Percentiles rank a stretch among this genome's conserved stretches.
phyloP scores from a whole-genome alignment of 345 rosid genomes.

The Moricandia moricandioides region DNA sequence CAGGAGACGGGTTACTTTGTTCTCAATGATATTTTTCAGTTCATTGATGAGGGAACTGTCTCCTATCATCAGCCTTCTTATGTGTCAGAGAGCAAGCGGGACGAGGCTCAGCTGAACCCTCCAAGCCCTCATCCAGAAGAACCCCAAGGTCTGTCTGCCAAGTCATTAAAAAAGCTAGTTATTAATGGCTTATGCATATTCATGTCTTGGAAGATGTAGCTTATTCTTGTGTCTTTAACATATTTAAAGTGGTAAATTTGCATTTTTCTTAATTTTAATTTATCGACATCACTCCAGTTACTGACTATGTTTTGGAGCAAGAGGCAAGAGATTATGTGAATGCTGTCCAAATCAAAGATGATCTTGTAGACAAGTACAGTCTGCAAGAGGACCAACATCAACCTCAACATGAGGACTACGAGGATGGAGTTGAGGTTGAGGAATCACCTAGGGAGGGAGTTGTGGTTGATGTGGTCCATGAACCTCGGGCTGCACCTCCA shows the following conservation, averaged over 20 bases:
- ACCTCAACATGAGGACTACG: slow-evolving; percentile 57
- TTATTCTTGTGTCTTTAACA: neutral
- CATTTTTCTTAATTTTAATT: neutral
- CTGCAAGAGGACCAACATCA: slow-evolving; percentile 54
- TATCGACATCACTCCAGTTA: slow-evolving; percentile 40
- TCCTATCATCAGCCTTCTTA: slow-evolving; percentile 54
- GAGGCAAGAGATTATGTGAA: slow-evolving; percentile 69
- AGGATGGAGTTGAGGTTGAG: slow-evolving; percentile 57
- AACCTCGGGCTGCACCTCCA: slow-evolving; percentile 40
- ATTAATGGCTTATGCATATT: neutral
- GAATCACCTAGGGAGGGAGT: slow-evolving; percentile 62
- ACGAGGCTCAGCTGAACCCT: slow-evolving; percentile 49
- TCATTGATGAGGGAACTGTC: slow-evolving; percentile 51
- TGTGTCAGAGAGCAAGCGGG: slow-evolving; percentile 46
- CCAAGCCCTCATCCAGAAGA: slow-evolving; percentile 58
- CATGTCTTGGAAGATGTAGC: neutral
- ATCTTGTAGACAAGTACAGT: slow-evolving; percentile 60
- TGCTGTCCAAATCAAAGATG: slow-evolving; percentile 71
- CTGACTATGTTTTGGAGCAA: slow-evolving; percentile 74
- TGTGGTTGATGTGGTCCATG: slow-evolving; percentile 47
- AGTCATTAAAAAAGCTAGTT: neutral
- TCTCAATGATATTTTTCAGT: slow-evolving; percentile 86
- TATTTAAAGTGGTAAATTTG: neutral
- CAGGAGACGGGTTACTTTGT: slow-evolving; percentile 92
- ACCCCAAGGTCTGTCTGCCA: slow-evolving; percentile 55